Evolutionary conservation across 192 early-diverging fungal genomes (phyloP).

Genomic region (Phycomyces blakesleeanus): DNA sequence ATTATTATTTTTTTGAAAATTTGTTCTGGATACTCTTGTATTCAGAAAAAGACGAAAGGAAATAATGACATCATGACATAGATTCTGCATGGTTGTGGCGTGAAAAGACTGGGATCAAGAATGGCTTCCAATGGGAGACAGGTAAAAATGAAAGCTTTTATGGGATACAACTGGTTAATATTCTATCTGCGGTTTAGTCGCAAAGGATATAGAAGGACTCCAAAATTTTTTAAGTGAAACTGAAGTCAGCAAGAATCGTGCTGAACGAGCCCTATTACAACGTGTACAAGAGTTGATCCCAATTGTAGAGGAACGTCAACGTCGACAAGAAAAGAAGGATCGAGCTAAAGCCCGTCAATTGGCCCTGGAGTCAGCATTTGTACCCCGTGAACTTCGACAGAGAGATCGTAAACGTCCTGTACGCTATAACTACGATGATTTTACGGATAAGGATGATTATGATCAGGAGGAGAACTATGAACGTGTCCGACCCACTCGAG

Average conservation of each 20-base stretch:
- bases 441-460: conserved; percentile 20
- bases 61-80: not conserved
- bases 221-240: conserved; percentile 6
- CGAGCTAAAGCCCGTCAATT: conserved; percentile 11
- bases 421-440: conserved; percentile 14
- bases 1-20: not conserved
- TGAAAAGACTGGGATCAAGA: conserved; percentile 9
- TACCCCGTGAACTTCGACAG: conserved; percentile 9
- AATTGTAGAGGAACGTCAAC: not conserved
- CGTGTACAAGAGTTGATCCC: not conserved
- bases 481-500: conserved; percentile 2
- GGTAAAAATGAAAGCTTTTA: not conserved
- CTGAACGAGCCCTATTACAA: conserved; percentile 1
- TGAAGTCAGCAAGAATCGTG: conserved; percentile 1
- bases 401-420: conserved; percentile 9
- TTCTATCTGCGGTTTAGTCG: conserved; percentile 5
- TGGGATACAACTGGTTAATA: not conserved
- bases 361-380: conserved; percentile 7
- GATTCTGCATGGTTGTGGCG: conserved; percentile 33
- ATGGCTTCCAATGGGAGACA: conserved; percentile 22
- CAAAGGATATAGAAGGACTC: conserved; percentile 9
- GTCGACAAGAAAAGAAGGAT: not conserved
- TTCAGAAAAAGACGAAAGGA: too few species aligned
- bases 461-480: conserved; percentile 25
- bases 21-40: too few species aligned